These are phyloP conservation scores for Nephelium lappaceum DNA, from an alignment of 345 rosid genomes.

Conservation along the genomic window DNA sequence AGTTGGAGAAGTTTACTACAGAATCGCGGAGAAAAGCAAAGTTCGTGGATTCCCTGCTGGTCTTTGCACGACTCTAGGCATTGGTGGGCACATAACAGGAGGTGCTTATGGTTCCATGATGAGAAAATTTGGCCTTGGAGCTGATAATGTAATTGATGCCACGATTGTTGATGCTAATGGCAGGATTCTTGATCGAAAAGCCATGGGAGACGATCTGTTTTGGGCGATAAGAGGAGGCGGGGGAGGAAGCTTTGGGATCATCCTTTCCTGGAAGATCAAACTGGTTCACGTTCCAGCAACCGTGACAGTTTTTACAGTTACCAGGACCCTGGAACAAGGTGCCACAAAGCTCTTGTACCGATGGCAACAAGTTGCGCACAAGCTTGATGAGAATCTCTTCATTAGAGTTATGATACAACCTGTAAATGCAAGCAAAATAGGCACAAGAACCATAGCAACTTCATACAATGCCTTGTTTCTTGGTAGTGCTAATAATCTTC, in stretches of 20 bases:
- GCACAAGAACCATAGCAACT: conserved; percentile 12
- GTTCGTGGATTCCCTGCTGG: conserved; percentile 41
- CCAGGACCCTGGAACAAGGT: conserved; percentile 25
- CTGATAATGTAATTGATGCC: conserved; percentile 30
- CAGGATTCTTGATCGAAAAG: conserved; percentile 18
- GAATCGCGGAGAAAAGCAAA: conserved; percentile 25
- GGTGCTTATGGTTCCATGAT: conserved; percentile 28
- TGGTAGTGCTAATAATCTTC: neutral
- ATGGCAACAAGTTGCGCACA: conserved; percentile 26
- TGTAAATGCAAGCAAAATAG: neutral
- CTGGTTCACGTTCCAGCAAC: conserved; percentile 23
- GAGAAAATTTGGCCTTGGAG: conserved; percentile 31
- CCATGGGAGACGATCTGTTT: conserved; percentile 32
- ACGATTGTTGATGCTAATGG: conserved; percentile 23
- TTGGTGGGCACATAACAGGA: conserved; percentile 32
- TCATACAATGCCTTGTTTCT: conserved; percentile 21
- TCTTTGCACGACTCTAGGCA: conserved; percentile 36
- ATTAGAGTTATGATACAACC: conserved; percentile 12
- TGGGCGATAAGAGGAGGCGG: conserved; percentile 35
- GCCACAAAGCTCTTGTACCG: conserved; percentile 2
- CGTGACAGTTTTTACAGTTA: conserved; percentile 24
- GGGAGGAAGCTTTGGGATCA: conserved; percentile 28
- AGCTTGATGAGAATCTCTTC: conserved; percentile 1
- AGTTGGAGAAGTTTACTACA: conserved; percentile 39
- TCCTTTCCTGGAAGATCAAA: conserved; percentile 27